Evolutionary conservation across 495 filamentous ascomycete genomes (phyloP), one percentile per base, ranked within the genome.

Genomic region (Lepraria neglecta): DNA sequence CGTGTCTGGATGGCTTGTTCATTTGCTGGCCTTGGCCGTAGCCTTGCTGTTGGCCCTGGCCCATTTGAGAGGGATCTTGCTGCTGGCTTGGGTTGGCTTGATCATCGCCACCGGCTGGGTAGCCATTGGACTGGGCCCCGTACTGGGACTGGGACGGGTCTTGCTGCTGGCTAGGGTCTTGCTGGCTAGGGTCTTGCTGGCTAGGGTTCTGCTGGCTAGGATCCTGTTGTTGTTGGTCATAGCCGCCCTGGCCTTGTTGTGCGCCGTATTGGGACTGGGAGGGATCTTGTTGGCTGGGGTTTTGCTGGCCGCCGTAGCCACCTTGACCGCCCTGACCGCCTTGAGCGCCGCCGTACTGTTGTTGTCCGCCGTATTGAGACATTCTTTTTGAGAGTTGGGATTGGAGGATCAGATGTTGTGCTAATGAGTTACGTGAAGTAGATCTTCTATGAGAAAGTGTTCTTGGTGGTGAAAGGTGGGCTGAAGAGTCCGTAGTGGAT

Each of bases 301-400:
- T 30, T 4, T 40, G 43, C 31, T 53, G 50, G 33, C 30, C 30
- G 10, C 15, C 15, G n/a, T 53, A 33, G 27, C 30, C 27, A 19
- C 33, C 28, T 33, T 33, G 30, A 19, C 50, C 50, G 54, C n/a
- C 21, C 17, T 43, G 21, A 48, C 19, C 45, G 15, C 58, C 33
- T 19, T 56, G 60, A 14, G 44, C 61, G 35, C 55, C 61, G 46
- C 48, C 42, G 21, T 47, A 40, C 33, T 59, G 30, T 45, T 58
- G 61, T 30, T 51, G 61, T 28, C 28, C 47, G 35, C 61, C 61
- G 61, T 63, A 59, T 63, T 63, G 61, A 63, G 61, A 63, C 61
- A 63, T 63, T 59, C 55, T 63, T 30, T 63, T 63, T 17, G 43
- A 57, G 27, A 63, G 61, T 63, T 63, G 61, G 30, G 54, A 58